phyloP scores from a whole-genome alignment of 768 basidiomycete species.

The Rhizopogon rudus region DNA sequence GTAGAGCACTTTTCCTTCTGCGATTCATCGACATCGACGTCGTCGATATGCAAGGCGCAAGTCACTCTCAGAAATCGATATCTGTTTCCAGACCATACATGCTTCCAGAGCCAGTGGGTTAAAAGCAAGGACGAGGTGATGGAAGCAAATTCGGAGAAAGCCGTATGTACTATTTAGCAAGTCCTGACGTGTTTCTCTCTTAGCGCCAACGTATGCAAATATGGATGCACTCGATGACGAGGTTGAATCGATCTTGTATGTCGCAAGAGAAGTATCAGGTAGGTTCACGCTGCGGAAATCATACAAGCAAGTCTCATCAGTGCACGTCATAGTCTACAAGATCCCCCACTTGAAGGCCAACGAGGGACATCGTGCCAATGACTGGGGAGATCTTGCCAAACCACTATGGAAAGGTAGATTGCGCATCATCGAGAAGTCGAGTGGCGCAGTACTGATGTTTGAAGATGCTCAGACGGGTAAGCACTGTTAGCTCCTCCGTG shows the following conservation, averaged over 20 bases:
- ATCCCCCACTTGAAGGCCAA: conserved; percentile 84
- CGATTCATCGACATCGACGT: no score
- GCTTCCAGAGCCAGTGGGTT: no score
- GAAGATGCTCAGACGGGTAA: conserved; percentile 79
- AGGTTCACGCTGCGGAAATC: conserved; percentile 13
- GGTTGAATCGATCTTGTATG: conserved; percentile 85
- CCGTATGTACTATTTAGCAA: not conserved
- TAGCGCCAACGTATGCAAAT: not conserved
- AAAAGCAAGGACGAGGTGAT: no score
- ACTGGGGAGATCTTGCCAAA: conserved; percentile 83
- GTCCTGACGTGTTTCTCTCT: not conserved
- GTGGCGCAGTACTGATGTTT: conserved; percentile 64
- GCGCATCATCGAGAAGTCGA: conserved; percentile 75
- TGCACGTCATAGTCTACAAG: conserved; percentile 64
- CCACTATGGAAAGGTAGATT: conserved; percentile 93
- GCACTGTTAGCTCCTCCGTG: conserved; percentile 14
- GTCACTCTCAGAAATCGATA: no score
- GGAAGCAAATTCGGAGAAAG: no score
- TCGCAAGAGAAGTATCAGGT: conserved; percentile 91
- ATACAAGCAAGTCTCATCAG: conserved; percentile 11
- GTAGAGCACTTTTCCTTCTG: no score
- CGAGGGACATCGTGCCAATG: conserved; percentile 87
- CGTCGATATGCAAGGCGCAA: no score
- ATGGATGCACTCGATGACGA: conserved; percentile 69
- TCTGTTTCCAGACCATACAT: no score